Percentiles rank a stretch among this genome's conserved stretches.
These are phyloP conservation scores for Thermoascus crustaceus DNA, from an alignment of 2,329 filamentous ascomycete species.

Conservation along the genomic window DNA sequence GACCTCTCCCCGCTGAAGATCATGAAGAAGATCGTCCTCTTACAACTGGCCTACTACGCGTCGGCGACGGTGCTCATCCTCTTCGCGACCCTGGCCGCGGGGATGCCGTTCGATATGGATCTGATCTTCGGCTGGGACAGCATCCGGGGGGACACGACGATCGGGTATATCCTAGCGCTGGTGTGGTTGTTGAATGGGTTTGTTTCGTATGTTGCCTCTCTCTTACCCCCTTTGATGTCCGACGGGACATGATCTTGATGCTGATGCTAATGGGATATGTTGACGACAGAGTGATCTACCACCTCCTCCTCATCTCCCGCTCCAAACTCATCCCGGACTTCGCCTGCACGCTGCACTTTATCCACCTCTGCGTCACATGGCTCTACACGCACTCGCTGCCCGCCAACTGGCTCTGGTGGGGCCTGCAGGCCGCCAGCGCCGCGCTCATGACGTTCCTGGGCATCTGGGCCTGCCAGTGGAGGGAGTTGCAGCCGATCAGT, in stretches of 20 bases:
- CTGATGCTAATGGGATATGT: slow-evolving; percentile 2
- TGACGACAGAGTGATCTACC: slow-evolving; percentile 61
- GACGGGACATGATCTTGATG: neutral
- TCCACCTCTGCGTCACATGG: slow-evolving; percentile 70
- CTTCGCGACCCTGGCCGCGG: slow-evolving; percentile 60
- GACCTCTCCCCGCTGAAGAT: slow-evolving; percentile 61
- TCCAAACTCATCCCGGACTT: slow-evolving; percentile 95
- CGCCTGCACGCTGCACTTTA: slow-evolving; percentile 74
- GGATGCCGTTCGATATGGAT: slow-evolving; percentile 50
- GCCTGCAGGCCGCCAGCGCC: slow-evolving; percentile 53
- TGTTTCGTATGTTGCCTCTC: slow-evolving; percentile 46
- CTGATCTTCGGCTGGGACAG: slow-evolving; percentile 57
- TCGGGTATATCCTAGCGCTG: slow-evolving; percentile 60
- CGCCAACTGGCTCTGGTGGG: slow-evolving; percentile 80
- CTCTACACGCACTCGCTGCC: slow-evolving; percentile 73
- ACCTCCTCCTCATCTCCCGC: slow-evolving; percentile 74
- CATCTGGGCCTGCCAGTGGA: slow-evolving; percentile 84
- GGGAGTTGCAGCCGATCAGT: slow-evolving; percentile 79
- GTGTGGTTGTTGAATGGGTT: slow-evolving; percentile 61
- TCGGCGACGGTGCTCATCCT: slow-evolving; percentile 55
- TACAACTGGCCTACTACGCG: slow-evolving; percentile 58
- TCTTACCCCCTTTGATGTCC: slow-evolving; percentile 16
- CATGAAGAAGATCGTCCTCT: slow-evolving; percentile 55
- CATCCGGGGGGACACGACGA: slow-evolving; percentile 58
- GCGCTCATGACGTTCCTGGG: slow-evolving; percentile 62